Base-by-base conservation (phyloP, 1,139 yeast genomes). In the Hansenula sp. region DNA sequence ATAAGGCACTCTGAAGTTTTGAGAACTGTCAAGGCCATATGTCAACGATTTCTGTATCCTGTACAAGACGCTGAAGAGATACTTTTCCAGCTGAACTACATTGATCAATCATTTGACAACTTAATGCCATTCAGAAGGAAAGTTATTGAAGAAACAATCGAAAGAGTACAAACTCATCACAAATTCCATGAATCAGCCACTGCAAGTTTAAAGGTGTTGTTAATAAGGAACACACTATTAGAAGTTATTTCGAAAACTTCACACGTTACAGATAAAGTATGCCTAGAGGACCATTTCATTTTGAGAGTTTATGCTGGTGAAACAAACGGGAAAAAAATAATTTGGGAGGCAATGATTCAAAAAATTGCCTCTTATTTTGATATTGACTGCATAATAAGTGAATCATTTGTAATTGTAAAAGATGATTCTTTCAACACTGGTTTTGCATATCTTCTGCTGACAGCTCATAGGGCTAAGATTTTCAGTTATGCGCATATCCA, bases 91-190 rank as follows among this genome's bases (percentile, higher is more conserved):
- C 5, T 52, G 24, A 40, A 46, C 18, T 35, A 38, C 7, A 33
- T 51, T 4, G 60, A 56, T 34, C 43, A 49, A 4, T 48, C 52
- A 11, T 54, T 45, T 40, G 58, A 54, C 36, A 30, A 38, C 8
- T 30, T 56, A 10, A 19, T 50, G 7, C 50, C 50, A 3, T 45
- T 36, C 19, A 47, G 60, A 35, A 38, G 40, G 2, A 24, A 25
- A 6, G 41, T 43, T 2, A 16, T 49, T 2, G 39, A 42, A 2
- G 21, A 40, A 11, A 38, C 41, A 1, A 41, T 42, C 5, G 9
- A 19, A 4, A 33, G n/a, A 16, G 38, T 49, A 9, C 35, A 34
- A 16, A 2, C 15, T 6, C 38, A 41, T 12, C 25, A 38, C 11
- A 7, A 24, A 3, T 38, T 33, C 11, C 30, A 35, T 15, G 33